Conservation (phyloP, 768 basidiomycete genomes). For the Pisolithus albus region DNA sequence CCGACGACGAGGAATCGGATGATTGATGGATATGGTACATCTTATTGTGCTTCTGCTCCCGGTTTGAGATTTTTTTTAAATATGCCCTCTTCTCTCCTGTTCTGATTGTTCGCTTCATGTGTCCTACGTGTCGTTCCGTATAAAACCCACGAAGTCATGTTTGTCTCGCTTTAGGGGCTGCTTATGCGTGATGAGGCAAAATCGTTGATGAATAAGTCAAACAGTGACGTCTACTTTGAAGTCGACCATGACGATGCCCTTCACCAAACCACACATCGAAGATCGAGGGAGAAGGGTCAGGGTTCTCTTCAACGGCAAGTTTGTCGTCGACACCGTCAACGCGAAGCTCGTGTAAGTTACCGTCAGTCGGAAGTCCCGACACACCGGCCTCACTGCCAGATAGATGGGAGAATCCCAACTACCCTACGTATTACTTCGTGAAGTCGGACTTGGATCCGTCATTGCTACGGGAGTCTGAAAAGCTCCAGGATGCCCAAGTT, state of each 20-base stretch:
- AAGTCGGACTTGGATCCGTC: conserved; percentile 37
- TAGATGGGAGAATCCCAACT: conserved; percentile 52
- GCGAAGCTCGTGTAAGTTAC: conserved; percentile 53
- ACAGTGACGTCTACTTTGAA: not conserved
- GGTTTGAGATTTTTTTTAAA: not conserved
- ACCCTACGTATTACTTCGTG: conserved; percentile 52
- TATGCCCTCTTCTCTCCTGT: not conserved
- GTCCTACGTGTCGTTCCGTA: too few species aligned
- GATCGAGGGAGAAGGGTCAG: conserved; percentile 44
- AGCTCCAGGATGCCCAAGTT: conserved; percentile 23
- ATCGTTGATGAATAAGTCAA: not conserved
- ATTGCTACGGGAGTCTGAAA: conserved; percentile 31
- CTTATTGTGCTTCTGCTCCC: not conserved
- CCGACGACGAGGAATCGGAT: conserved; percentile 71
- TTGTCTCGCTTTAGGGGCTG: too few species aligned
- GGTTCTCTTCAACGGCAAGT: conserved; percentile 44
- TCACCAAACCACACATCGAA: conserved; percentile 43
- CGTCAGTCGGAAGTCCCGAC: not conserved
- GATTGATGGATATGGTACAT: conserved; percentile 14
- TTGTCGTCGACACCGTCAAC: conserved; percentile 48
- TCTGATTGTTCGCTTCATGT: too few species aligned
- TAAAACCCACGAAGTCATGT: too few species aligned
- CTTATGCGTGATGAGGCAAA: not conserved
- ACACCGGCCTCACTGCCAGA: not conserved
- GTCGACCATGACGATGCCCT: conserved; percentile 24